phyloP scores from a whole-genome alignment of 352 stramenopile genomes.

The Stramenopiles sp. region DNA sequence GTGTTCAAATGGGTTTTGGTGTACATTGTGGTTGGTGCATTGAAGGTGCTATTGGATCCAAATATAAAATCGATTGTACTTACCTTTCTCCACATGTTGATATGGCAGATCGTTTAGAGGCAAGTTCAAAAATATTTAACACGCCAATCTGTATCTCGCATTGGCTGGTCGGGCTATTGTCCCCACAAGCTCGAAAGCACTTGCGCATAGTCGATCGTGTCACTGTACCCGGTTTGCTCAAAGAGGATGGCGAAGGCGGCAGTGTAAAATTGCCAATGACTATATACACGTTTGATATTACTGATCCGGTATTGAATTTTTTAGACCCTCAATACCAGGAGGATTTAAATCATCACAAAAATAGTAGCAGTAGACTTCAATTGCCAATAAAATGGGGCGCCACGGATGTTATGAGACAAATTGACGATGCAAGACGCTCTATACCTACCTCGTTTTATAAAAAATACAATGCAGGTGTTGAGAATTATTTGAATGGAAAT shows the following conservation, averaged over 20 bases:
- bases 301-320: constrained; percentile 24
- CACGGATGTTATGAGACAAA: constrained; percentile 34
- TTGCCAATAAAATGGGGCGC: constrained; percentile 42
- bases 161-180: constrained; percentile 79
- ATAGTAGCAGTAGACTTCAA: constrained; percentile 15
- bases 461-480: constrained; percentile 69
- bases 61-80: constrained; percentile 94
- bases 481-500: constrained; percentile 70
- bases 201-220: constrained; percentile 84
- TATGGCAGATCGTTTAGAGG: constrained; percentile 84
- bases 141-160: constrained; percentile 79
- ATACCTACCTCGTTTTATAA: constrained; percentile 53
- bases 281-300: constrained; percentile 77
- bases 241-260: not conserved
- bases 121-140: constrained; percentile 80
- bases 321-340: constrained; percentile 26
- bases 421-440: constrained; percentile 46
- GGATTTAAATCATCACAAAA: constrained; percentile 18
- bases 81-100: constrained; percentile 94
- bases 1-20: constrained; percentile 81
- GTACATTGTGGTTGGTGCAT: constrained; percentile 94
- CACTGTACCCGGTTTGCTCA: constrained; percentile 62
- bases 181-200: constrained; percentile 43
- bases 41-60: constrained; percentile 85
- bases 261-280: constrained; percentile 70